Evolutionary conservation across 2,329 filamentous ascomycete genomes (phyloP).

Genomic region (Colletotrichum chlorophyti): DNA sequence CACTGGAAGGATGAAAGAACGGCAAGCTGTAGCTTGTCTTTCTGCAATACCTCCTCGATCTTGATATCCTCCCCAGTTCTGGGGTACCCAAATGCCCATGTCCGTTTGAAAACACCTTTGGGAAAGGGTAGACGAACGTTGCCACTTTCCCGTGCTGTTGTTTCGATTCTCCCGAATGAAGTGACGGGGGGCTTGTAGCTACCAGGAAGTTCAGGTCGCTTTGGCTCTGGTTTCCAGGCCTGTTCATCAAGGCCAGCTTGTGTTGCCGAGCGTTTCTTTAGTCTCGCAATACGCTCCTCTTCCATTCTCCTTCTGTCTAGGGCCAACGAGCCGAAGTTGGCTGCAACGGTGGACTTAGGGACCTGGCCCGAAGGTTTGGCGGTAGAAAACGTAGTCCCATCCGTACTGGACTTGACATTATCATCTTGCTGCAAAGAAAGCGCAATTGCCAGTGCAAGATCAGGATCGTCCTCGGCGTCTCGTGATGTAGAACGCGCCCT

Average conservation of each 20-base stretch:
- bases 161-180: not conserved
- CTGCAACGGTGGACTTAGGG: constrained; percentile 6
- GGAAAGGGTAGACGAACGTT: constrained; percentile 47
- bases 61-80: constrained; percentile 77
- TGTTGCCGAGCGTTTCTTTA: constrained; percentile 58
- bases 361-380: not conserved
- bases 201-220: not conserved
- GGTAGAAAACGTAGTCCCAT: not conserved
- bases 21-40: constrained; percentile 73
- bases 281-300: constrained; percentile 76
- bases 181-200: not conserved
- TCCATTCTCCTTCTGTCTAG: constrained; percentile 87
- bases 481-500: not conserved
- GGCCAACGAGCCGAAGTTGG: constrained; percentile 50
- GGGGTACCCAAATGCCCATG: constrained; percentile 72
- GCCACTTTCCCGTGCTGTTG: not conserved
- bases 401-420: not conserved
- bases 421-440: constrained; percentile 54
- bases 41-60: constrained; percentile 86
- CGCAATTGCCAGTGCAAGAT: constrained; percentile 66
- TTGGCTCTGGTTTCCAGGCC: constrained; percentile 31
- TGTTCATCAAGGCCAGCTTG: constrained; percentile 21
- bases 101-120: constrained; percentile 78
- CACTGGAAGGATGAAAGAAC: constrained; percentile 88
- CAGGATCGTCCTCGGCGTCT: constrained; percentile 60